A percentile compares a stretch with the other conserved stretches of the same genome.
phyloP scores from a whole-genome alignment of 2,329 filamentous ascomycete genomes.

The Fusarium foetens region DNA sequence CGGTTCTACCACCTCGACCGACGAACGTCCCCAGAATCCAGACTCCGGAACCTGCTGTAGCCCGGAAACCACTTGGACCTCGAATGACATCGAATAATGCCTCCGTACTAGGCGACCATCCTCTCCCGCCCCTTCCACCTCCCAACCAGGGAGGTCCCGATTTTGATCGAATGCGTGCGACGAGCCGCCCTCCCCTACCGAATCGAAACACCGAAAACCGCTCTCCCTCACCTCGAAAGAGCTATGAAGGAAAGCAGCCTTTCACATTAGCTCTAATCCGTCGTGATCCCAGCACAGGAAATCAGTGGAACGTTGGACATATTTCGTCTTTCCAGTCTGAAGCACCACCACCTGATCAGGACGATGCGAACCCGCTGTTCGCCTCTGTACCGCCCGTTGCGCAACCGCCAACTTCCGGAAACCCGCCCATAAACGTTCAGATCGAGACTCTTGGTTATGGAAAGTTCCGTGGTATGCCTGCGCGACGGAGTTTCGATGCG shows the following conservation, averaged over 20 bases:
- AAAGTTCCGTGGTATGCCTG: constrained; percentile 64
- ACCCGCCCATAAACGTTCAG: constrained; percentile 61
- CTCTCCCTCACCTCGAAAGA: constrained; percentile 54
- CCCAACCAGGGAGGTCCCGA: constrained; percentile 10
- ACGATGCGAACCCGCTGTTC: constrained; percentile 39
- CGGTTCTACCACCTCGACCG: constrained; percentile 24
- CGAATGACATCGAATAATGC: constrained; percentile 30
- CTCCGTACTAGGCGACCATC: background rate
- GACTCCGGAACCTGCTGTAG: constrained; percentile 31
- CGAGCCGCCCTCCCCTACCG: background rate
- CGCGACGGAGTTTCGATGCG: constrained; percentile 50
- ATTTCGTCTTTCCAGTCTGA: constrained; percentile 66
- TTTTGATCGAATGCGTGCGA: constrained; percentile 23
- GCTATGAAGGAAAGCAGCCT: constrained; percentile 50
- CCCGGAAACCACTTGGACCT: constrained; percentile 47
- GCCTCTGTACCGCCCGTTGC: constrained; percentile 37
- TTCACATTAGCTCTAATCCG: constrained; percentile 74
- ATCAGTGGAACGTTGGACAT: constrained; percentile 80
- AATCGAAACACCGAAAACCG: constrained; percentile 21
- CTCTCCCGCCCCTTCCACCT: constrained; percentile 23
- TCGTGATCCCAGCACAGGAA: constrained; percentile 74
- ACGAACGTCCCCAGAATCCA: constrained; percentile 22
- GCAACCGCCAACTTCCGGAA: constrained; percentile 21
- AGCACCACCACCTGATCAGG: constrained; percentile 37
- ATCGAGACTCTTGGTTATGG: constrained; percentile 67